Conservation (phyloP, 2,329 filamentous ascomycete species). For the Pyrenophora graminea region DNA sequence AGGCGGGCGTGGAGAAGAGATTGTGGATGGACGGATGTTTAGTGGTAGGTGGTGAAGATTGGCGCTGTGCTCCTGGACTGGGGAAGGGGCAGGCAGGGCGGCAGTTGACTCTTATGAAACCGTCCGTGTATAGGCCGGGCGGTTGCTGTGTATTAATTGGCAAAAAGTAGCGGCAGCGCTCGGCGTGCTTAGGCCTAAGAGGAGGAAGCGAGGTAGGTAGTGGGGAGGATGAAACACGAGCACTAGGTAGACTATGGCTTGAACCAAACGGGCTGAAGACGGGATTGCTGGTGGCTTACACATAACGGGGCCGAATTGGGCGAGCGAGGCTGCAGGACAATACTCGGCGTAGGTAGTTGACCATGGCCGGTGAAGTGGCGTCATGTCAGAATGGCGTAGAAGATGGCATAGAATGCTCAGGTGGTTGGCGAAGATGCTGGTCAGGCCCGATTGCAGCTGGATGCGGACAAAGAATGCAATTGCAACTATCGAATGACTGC, state of each 20-base stretch:
- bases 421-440: conserved; percentile 5
- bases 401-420: conserved; percentile 1
- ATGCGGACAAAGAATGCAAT: conserved; percentile 8
- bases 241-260: conserved; percentile 19
- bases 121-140: conserved; percentile 11
- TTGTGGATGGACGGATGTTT: too few species aligned
- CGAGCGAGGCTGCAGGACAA: neutral
- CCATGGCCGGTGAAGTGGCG: neutral
- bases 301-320: conserved; percentile 5
- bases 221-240: conserved; percentile 15
- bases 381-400: neutral
- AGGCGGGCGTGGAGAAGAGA: neutral
- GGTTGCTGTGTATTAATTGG: conserved; percentile 20
- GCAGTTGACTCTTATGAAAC: conserved; percentile 14
- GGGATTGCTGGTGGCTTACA: conserved; percentile 11
- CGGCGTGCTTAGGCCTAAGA: conserved; percentile 15
- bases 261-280: conserved; percentile 14
- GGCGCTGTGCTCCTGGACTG: too few species aligned
- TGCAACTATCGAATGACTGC: conserved; percentile 11
- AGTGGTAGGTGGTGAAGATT: too few species aligned
- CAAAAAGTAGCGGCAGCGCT: conserved; percentile 20
- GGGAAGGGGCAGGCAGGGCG: conserved; percentile 18
- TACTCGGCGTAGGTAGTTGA: neutral
- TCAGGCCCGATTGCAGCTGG: conserved; percentile 1
- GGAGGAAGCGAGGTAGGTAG: conserved; percentile 18